Evolutionary conservation across 164 flowering plant genomes (phyloP).

Genomic region (Buxus sempervirens): DNA sequence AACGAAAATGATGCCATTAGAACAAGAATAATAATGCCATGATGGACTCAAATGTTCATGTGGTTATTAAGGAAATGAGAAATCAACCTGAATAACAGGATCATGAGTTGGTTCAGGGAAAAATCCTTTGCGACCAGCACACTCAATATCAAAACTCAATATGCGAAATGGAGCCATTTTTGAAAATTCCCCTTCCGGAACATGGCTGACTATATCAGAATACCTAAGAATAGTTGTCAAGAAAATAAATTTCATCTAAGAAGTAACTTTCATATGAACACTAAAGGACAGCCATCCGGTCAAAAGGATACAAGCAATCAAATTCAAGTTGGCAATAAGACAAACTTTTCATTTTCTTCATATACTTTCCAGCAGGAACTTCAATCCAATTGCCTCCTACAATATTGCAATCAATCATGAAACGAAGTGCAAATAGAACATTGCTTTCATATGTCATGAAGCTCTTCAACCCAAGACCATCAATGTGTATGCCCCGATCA

Average conservation of each 20-base stretch:
- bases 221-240: constrained; percentile 44
- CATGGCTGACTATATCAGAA: constrained; percentile 81
- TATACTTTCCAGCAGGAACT: constrained; percentile 72
- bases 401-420: constrained; percentile 92
- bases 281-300: constrained; percentile 3
- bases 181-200: constrained; percentile 83
- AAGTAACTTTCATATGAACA: no score
- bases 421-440: constrained; percentile 93
- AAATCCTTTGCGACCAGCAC: constrained; percentile 98
- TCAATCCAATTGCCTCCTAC: constrained; percentile 99
- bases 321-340: constrained; percentile 85
- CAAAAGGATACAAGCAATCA: constrained; percentile 95
- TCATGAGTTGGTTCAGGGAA: constrained; percentile 97
- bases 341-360: constrained; percentile 39
- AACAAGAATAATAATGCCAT: background rate
- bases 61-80: background rate
- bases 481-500: constrained; percentile 91
- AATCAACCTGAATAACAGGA: constrained; percentile 92
- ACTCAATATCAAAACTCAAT: constrained; percentile 97
- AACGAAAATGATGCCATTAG: background rate
- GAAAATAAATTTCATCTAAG: no score
- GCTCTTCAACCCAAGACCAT: constrained; percentile 78
- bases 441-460: constrained; percentile 95
- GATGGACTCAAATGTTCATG: background rate
- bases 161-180: constrained; percentile 99